Evolutionary conservation across 129 eudicot species (phyloP).

Genomic region (Mikania micrantha): DNA sequence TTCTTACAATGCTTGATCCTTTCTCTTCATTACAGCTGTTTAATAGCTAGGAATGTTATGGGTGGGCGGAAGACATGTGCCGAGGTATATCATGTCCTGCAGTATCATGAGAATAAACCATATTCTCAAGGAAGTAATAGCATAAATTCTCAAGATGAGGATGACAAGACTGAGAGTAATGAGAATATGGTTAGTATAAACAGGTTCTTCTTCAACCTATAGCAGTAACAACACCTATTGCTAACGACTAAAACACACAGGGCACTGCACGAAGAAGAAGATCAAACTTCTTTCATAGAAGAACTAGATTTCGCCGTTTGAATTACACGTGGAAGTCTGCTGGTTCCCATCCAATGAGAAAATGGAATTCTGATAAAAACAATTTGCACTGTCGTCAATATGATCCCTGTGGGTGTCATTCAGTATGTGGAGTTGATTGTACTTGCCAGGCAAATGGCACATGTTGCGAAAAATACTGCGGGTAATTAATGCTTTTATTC

Average conservation of each 20-base stretch:
- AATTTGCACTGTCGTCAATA: slow-evolving; percentile 59
- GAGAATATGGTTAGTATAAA: slow-evolving; percentile 41
- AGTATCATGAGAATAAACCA: slow-evolving; percentile 36
- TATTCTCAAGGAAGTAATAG: slow-evolving; percentile 40
- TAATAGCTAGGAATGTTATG: slow-evolving; percentile 72
- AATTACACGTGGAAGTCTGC: slow-evolving; percentile 72
- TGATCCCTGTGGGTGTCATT: slow-evolving; percentile 72
- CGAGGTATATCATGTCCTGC: slow-evolving; percentile 62
- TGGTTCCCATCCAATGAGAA: slow-evolving; percentile 49
- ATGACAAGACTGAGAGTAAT: slow-evolving; percentile 37
- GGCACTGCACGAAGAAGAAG: slow-evolving; percentile 42
- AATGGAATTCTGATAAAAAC: slow-evolving; percentile 52
- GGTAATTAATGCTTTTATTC: slow-evolving; percentile 30
- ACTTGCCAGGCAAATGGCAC: slow-evolving; percentile 60
- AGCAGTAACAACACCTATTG: neutral
- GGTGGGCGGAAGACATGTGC: slow-evolving; percentile 62
- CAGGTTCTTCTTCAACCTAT: neutral
- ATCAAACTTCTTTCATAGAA: slow-evolving; percentile 59
- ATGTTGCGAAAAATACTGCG: slow-evolving; percentile 82
- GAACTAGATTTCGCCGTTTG: slow-evolving; percentile 67
- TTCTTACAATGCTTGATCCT: neutral
- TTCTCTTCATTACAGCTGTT: slow-evolving; percentile 49
- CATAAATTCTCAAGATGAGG: slow-evolving; percentile 29
- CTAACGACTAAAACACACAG: slow-evolving; percentile 19
- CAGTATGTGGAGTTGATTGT: slow-evolving; percentile 72